Base-by-base conservation (phyloP, 1,284 basidiomycete genomes). In the Flammula alnicola region DNA sequence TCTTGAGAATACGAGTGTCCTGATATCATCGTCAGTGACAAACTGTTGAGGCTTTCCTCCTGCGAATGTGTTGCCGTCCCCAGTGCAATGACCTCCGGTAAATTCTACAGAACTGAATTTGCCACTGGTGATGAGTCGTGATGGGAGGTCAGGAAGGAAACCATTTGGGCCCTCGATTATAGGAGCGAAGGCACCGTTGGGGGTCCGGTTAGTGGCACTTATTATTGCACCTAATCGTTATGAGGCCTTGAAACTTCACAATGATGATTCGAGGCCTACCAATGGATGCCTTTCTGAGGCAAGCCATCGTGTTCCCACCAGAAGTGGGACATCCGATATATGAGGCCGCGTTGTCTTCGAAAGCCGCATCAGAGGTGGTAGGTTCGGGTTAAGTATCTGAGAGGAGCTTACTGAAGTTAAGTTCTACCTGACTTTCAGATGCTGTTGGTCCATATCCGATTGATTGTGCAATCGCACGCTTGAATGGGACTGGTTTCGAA, bases 1-100 rank as follows among this genome's bases (percentile, higher is more conserved):
- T 35, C 73, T 58, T 5, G 62, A 59, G 47, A 76, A 71, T 3
- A 75, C 66, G 8, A 67, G 56, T n/a, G 57, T 56, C 11, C 68
- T 63, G 10, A 76, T 63, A 52, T 78, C 73, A 5, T 67, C 70
- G 12, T 75, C 73, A 0, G 70, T 75, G 3, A 67, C 56, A 39
- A 76, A 72, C 9, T 72, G 65, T 3, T 60, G 58, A 0, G 75
- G 75, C 14, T 58, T 63, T 7, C 73, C 74, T 23, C 64, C 67
- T 1, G 67, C 72, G 48, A 77, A 77, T 3, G 71, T 74, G 20
- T 63, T 66, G 7, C 75, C 75, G 44, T 77, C 75, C 14, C 73
- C 72, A 0, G 73, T 73, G 51, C 73, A 75, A 51, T 77, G 75
- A 1, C 76, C 75, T 19, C 70, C 75, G 5, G 72, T 60, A 51